phyloP scores from a whole-genome alignment of 140 eudicot genomes.

The Cichorium intybus region DNA sequence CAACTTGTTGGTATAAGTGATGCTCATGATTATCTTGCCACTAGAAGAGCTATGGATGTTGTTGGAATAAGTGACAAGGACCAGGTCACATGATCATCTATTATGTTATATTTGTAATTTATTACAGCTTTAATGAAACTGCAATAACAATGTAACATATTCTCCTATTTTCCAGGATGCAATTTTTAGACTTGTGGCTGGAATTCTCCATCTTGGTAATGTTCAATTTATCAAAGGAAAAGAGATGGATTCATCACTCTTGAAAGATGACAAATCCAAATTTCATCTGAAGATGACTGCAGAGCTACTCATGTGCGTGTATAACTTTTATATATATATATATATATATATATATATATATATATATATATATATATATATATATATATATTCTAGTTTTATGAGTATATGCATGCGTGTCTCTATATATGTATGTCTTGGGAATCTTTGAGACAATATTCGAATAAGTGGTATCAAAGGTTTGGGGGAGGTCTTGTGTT shows the following conservation, averaged over 20 bases:
- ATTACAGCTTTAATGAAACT: conserved; percentile 11
- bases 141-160: conserved; percentile 11
- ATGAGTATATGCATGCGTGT: neutral
- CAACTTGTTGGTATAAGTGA: conserved; percentile 84
- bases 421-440: neutral
- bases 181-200: conserved; percentile 93
- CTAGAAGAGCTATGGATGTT: conserved; percentile 98
- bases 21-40: conserved; percentile 90
- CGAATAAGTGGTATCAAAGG: neutral
- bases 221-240: conserved; percentile 76
- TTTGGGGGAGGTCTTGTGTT: too few species aligned
- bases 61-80: conserved; percentile 88
- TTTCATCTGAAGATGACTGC: conserved; percentile 82
- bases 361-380: neutral
- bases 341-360: conserved; percentile 1
- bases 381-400: neutral
- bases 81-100: conserved; percentile 52
- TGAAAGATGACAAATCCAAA: conserved; percentile 81
- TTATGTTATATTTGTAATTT: neutral
- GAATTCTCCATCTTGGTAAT: conserved; percentile 96
- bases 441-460: neutral
- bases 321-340: neutral
- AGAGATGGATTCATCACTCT: conserved; percentile 85
- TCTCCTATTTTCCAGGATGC: conserved; percentile 65
- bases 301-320: conserved; percentile 80